Evolutionary conservation across 805 yeast species (phyloP).

Genomic region (Candida lessepsii): DNA sequence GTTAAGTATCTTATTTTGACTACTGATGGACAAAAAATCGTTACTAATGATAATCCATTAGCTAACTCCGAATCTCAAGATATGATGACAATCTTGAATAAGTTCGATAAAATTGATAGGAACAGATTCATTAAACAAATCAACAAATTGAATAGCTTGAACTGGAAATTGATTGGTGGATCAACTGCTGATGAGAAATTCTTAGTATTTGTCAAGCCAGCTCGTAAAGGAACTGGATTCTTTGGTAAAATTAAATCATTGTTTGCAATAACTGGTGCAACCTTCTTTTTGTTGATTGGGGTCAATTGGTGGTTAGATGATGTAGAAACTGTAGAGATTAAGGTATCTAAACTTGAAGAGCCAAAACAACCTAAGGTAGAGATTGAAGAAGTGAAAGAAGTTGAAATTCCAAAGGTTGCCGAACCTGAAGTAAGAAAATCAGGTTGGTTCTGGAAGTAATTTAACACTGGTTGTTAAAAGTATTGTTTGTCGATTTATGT

Average conservation of each 20-base stretch:
- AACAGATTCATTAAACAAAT: constrained; percentile 34
- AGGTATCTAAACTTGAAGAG: no score
- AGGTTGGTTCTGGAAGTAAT: constrained; percentile 18
- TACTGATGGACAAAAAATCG: constrained; percentile 33
- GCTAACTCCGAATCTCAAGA: constrained; percentile 29
- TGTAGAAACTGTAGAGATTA: constrained; percentile 1
- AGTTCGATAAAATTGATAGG: constrained; percentile 34
- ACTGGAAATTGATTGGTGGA: constrained; percentile 59
- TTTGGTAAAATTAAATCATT: constrained; percentile 18
- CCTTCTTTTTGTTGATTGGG: constrained; percentile 22
- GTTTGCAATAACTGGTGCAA: constrained; percentile 27
- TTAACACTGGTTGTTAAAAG: constrained; percentile 1
- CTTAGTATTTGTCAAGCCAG: constrained; percentile 16
- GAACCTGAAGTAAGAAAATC: constrained; percentile 3
- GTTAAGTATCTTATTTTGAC: constrained; percentile 31
- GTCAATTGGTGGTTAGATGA: constrained; percentile 21
- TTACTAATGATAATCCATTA: constrained; percentile 38
- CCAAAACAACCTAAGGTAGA: not conserved
- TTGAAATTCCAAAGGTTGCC: not conserved
- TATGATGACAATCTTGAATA: constrained; percentile 38
- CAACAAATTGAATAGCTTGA: constrained; percentile 40
- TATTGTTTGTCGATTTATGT: not conserved
- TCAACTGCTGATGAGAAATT: constrained; percentile 10
- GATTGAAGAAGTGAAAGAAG: no score
- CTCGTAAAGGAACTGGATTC: constrained; percentile 1